Evolutionary conservation across 1,139 yeast species (phyloP).

Genomic region (Candida sojae): DNA sequence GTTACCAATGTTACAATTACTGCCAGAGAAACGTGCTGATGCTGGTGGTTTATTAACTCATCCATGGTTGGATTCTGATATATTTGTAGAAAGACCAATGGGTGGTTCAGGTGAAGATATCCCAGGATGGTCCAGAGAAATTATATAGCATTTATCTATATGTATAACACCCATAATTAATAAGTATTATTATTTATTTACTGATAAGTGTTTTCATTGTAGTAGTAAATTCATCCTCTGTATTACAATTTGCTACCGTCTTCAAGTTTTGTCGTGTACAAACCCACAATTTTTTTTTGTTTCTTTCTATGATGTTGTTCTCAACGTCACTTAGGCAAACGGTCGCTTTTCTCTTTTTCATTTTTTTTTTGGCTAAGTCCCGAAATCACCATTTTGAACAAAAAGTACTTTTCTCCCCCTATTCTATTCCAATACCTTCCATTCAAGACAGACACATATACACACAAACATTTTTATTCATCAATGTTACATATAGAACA

Average conservation of each 20-base stretch:
- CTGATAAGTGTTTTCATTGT: too few species aligned
- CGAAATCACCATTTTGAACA: neutral
- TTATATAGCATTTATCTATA: constrained; percentile 8
- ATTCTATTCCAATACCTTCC: neutral
- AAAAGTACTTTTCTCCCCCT: neutral
- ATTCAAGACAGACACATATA: neutral
- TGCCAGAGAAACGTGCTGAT: constrained; percentile 73
- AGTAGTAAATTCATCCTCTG: too few species aligned
- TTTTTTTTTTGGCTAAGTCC: neutral
- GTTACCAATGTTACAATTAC: constrained; percentile 69
- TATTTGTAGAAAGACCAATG: constrained; percentile 56
- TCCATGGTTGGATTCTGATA: constrained; percentile 70
- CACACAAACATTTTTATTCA: too few species aligned
- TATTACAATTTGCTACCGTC: neutral
- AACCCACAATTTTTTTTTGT: neutral
- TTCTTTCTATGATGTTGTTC: neutral
- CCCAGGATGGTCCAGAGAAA: constrained; percentile 66
- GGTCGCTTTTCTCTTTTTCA: neutral
- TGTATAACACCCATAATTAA: too few species aligned
- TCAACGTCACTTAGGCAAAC: neutral
- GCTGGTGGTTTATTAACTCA: constrained; percentile 82
- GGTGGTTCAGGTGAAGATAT: constrained; percentile 73
- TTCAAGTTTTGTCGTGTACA: neutral
- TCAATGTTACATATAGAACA: constrained; percentile 48
- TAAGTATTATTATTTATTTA: too few species aligned